Base-by-base conservation (phyloP, 73 alveolate genomes). In the Paramecium sexaurelia region DNA sequence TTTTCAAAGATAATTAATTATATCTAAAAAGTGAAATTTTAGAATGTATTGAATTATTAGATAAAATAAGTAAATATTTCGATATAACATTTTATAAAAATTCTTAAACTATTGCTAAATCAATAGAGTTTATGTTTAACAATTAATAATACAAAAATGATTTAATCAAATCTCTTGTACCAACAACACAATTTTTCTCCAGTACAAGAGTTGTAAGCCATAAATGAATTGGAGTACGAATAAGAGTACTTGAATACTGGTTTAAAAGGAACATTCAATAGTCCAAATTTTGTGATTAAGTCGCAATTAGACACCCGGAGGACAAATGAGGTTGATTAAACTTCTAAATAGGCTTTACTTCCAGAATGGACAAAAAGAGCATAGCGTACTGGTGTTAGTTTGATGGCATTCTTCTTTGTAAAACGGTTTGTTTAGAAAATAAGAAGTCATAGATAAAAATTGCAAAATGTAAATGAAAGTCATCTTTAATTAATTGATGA, bases 401-500 rank as follows among this genome's bases (percentile, higher is more conserved):
- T 73, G 35, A 73, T 73, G 87, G 66, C 66, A 27, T 73, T 33
- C 37, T 73, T 73, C 20, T 36, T 73, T 33, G 57, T 73, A 1
- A 73, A 39, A n/a, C 36, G 66, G 19, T 73, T 73, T 39, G 57
- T 73, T 9, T 36, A 73, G 19, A 73, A 39, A 73, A 73, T 73
- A 73, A 15, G 57, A 4, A 20, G 36, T 1, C 55, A 39, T 73
- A 10, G 67, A 73, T 9, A 73, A 39, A 73, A 73, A 73, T 39
- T 73, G 15, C 57, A 36, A 39, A 39, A 39, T 22, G n/a, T 73
- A 11, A 73, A 73, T 10, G 57, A 39, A 6, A 27, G 13, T 11
- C 87, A 73, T 73, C 57, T 73, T 2, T 36, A 73, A n/a, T 36
- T 73, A 35, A 73, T 73, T 35, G 57, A 36, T 20, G 87, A 73